phyloP scores from a whole-genome alignment of 169 alveolate genomes.

The Cystoisospora suis region DNA sequence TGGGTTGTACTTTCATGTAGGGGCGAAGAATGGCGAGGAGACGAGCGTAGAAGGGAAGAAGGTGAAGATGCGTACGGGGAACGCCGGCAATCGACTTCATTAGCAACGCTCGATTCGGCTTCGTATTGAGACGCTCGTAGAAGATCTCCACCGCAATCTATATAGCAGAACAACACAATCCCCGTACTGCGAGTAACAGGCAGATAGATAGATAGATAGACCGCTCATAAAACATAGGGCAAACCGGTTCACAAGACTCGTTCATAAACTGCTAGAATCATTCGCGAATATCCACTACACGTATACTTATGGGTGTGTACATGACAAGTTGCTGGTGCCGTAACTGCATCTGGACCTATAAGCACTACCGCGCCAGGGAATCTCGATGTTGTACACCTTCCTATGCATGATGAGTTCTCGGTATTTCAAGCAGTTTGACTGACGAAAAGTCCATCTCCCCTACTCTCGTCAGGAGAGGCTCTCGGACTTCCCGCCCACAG shows the following conservation, averaged over 20 bases:
- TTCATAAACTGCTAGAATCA: background rate
- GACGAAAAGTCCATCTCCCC: too few species aligned
- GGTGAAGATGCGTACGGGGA: constrained; percentile 18
- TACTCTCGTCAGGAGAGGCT: too few species aligned
- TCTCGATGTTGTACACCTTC: too few species aligned
- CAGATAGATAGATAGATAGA: background rate
- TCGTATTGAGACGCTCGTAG: constrained; percentile 28
- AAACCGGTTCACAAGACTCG: background rate
- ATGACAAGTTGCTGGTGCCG: too few species aligned
- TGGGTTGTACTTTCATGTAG: constrained; percentile 5
- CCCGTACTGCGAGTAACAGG: background rate
- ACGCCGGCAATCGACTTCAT: background rate
- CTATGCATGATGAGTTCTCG: too few species aligned
- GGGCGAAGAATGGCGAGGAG: constrained; percentile 23
- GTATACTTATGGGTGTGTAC: too few species aligned
- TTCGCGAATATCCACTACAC: background rate
- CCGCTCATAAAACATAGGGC: background rate
- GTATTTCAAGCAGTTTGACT: too few species aligned
- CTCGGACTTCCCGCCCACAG: too few species aligned
- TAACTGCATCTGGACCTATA: too few species aligned
- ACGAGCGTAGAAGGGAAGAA: constrained; percentile 49
- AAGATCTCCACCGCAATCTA: constrained; percentile 32
- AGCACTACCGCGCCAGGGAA: too few species aligned
- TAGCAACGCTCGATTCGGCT: constrained; percentile 1
- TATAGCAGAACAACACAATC: background rate